Evolutionary conservation across 768 basidiomycete species (phyloP), one percentile per base, ranked within the genome.

Genomic region (Clathrus columnatus): DNA sequence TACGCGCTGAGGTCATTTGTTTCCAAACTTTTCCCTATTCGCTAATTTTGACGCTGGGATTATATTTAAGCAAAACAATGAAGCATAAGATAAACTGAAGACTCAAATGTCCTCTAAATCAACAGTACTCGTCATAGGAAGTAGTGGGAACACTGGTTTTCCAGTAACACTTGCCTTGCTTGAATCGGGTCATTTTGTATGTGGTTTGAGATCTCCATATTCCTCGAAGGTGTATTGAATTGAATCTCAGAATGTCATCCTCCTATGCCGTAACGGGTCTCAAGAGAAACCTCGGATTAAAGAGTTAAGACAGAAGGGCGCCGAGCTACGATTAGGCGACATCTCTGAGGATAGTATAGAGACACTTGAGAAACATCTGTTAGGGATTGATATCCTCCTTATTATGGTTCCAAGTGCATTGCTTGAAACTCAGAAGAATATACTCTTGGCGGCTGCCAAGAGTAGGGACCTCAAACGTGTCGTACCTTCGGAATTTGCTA

Each of bases 41-140:
- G n/a, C n/a, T n/a, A n/a, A n/a, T n/a, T n/a, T n/a, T n/a, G n/a
- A n/a, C n/a, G n/a, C n/a, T n/a, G n/a, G n/a, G n/a, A n/a, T n/a
- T n/a, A n/a, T n/a, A n/a, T n/a, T n/a, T n/a, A n/a, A n/a, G n/a
- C n/a, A n/a, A n/a, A n/a, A n/a, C n/a, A n/a, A n/a, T n/a, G n/a
- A n/a, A n/a, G n/a, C n/a, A n/a, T n/a, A n/a, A n/a, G n/a, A n/a
- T n/a, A n/a, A n/a, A n/a, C n/a, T n/a, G n/a, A n/a, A n/a, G n/a
- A n/a, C n/a, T n/a, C n/a, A n/a, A n/a, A n/a, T n/a, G n/a, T 4
- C 36, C 14, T 8, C 36, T 36, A 36, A 36, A 36, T n/a, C 36
- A n/a, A 23, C 47, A 4, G 64, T 65, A 3, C 52, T 65, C 49
- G 42, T 66, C 30, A 57, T 65, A 26, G 63, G 65, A 10, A 61